A percentile compares a stretch with the other conserved stretches of the same genome.
Evolutionary conservation across 2,329 filamentous ascomycete genomes (phyloP).

Genomic region (Monilinia fructicola): DNA sequence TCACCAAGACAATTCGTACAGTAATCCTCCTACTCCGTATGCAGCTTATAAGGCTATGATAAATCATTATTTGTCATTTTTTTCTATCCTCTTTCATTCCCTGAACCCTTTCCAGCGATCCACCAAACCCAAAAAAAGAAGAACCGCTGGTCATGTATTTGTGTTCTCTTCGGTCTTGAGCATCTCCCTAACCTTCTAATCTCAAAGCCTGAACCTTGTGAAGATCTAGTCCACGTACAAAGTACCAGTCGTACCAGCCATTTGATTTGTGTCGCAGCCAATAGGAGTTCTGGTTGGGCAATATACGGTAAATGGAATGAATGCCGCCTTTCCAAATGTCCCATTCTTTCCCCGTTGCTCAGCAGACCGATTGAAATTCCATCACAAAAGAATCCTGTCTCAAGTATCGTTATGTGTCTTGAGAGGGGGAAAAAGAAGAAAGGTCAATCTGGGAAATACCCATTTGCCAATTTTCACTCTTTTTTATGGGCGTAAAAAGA

Average conservation of each 20-base stretch:
- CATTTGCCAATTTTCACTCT: neutral
- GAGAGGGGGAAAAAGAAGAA: neutral
- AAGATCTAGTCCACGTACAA: constrained; percentile 3
- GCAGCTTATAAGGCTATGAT: too few relatives aligned
- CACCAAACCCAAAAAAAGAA: neutral
- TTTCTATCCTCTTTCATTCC: neutral
- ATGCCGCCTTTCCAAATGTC: neutral
- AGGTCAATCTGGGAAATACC: neutral
- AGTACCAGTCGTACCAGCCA: neutral
- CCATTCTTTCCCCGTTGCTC: neutral
- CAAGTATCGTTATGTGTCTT: neutral
- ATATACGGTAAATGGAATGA: neutral
- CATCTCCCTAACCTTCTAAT: neutral
- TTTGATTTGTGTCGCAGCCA: constrained; percentile 12
- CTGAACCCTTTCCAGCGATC: neutral
- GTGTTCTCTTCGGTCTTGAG: neutral
- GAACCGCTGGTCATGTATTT: neutral
- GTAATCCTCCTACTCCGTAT: too few relatives aligned
- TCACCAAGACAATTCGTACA: neutral
- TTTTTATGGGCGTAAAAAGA: neutral
- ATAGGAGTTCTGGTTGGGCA: constrained; percentile 8
- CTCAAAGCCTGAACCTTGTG: constrained; percentile 13
- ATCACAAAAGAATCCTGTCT: neutral
- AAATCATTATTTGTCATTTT: neutral
- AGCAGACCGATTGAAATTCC: neutral